A percentile compares a stretch with the other conserved stretches of the same genome.
These are phyloP conservation scores for Aspergillus floridensis DNA, from an alignment of 2,329 filamentous ascomycete genomes.

Conservation along the genomic window DNA sequence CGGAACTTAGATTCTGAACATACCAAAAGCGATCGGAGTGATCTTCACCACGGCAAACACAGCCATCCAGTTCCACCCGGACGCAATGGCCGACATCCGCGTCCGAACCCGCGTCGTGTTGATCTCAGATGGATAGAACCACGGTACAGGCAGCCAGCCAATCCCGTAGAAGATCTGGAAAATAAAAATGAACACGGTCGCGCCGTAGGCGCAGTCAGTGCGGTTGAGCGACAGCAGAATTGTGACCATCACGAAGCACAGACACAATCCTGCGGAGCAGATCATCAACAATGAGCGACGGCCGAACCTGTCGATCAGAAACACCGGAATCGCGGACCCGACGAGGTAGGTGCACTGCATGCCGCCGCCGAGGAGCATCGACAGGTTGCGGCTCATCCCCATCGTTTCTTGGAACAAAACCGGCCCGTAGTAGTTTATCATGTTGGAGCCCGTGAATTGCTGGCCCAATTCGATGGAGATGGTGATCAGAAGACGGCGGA, in stretches of 20 bases:
- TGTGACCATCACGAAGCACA: constrained; percentile 45
- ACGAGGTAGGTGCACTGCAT: constrained; percentile 42
- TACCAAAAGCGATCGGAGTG: constrained; percentile 24
- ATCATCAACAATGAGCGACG: constrained; percentile 43
- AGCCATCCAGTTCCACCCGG: constrained; percentile 37
- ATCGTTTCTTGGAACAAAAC: constrained; percentile 42
- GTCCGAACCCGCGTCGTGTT: constrained; percentile 43
- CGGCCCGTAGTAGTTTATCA: constrained; percentile 45
- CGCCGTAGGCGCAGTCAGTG: constrained; percentile 37
- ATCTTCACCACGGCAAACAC: constrained; percentile 35
- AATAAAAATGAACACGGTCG: constrained; percentile 46
- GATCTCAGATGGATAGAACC: constrained; percentile 46
- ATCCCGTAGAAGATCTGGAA: constrained; percentile 48
- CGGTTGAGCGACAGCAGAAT: constrained; percentile 39
- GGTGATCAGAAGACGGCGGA: constrained; percentile 34
- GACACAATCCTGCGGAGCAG: constrained; percentile 41
- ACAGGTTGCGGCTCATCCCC: constrained; percentile 46
- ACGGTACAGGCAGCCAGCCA: constrained; percentile 45
- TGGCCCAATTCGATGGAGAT: constrained; percentile 37
- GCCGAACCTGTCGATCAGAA: constrained; percentile 44
- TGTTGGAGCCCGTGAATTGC: constrained; percentile 38
- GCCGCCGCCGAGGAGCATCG: constrained; percentile 53
- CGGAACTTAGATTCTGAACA: background rate
- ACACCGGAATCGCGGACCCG: constrained; percentile 42
- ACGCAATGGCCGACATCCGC: constrained; percentile 42